phyloP scores from a whole-genome alignment of 2,329 filamentous ascomycete species.

The Botrytis squamosa region DNA sequence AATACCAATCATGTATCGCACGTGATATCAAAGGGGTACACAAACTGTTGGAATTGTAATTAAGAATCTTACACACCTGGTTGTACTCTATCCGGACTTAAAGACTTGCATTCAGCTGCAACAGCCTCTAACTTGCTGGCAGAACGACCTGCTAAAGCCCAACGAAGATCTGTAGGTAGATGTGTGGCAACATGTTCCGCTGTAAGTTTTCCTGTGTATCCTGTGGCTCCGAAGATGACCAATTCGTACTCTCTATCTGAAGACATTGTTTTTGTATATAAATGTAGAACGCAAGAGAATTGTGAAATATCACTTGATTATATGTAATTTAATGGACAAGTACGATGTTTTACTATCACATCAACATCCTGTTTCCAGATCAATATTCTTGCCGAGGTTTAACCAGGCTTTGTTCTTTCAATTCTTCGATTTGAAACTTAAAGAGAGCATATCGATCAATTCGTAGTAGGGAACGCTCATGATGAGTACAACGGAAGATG shows the following conservation, averaged over 20 bases:
- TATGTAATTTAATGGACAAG: neutral
- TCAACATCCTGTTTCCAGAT: neutral
- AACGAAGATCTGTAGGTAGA: slow-evolving; percentile 75
- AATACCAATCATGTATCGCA: neutral
- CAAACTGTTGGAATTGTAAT: neutral
- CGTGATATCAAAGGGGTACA: neutral
- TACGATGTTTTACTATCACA: neutral
- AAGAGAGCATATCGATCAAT: neutral
- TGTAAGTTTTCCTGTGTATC: slow-evolving; percentile 79
- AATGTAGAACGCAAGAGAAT: neutral
- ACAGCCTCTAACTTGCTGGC: slow-evolving; percentile 69
- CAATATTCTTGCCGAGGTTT: slow-evolving; percentile 4
- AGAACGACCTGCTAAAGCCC: slow-evolving; percentile 87
- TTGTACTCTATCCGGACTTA: slow-evolving; percentile 67
- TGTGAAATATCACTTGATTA: neutral
- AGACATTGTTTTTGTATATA: neutral
- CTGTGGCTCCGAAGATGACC: slow-evolving; percentile 66
- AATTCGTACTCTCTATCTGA: slow-evolving; percentile 55
- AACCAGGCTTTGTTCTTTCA: neutral
- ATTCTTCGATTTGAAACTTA: neutral
- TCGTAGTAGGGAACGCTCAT: neutral
- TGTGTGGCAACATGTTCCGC: slow-evolving; percentile 71
- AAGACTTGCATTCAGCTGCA: slow-evolving; percentile 61
- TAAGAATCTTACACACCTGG: slow-evolving; percentile 55
- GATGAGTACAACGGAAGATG: neutral